Evolutionary conservation across 192 early-diverging fungal species (phyloP), one percentile per base, ranked within the genome.

Genomic region (Coemansia sp.): DNA sequence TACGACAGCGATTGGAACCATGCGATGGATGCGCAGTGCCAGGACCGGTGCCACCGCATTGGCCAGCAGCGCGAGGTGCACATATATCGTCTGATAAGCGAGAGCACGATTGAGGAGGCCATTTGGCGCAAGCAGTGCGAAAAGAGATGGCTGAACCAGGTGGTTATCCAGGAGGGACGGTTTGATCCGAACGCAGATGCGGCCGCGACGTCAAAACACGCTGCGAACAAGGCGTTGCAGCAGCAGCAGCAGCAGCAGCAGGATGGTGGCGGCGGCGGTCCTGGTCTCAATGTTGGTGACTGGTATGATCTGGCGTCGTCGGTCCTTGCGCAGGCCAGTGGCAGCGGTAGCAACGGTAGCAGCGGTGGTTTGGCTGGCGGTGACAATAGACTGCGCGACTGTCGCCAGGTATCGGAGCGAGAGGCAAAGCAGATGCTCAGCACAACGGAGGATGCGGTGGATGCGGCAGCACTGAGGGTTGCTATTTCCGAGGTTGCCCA

Each of bases 1-100:
- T 99, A 97, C 69, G 92, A 94, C 69, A 89, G 88, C 13, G 91
- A 94, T 61, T 93, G 92, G 91, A 98, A 98, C 74, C 98, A 95
- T 9, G 95, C 97, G 65, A 96, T 94, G 81, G 95, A 99, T 71
- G 73, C 95, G 44, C 95, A 96, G 83, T 96, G 95, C 20, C 96
- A 98, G 90, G 94, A 95, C 9, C 88, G 98, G 22, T 96, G 95
- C 32, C 95, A 98, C 83, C 90, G 98, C 62, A 98, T 96, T 64
- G 95, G 97, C 1, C 98, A 99, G 76, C 86, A 84, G 22, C 77
- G 89, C 7, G 90, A 91, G 64, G 91, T 93, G n/a, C 86, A 88
- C 56, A 90, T 93, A 37, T 93, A 90, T 70, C 84, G 91, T 2
- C 86, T 93, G 71, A 88, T 93, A 11, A 88, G 86, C 60, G 87